Evolutionary conservation across 1,284 basidiomycete genomes (phyloP), one percentile per base, ranked within the genome.

Genomic region (Pyrrhoderma lamaoense): DNA sequence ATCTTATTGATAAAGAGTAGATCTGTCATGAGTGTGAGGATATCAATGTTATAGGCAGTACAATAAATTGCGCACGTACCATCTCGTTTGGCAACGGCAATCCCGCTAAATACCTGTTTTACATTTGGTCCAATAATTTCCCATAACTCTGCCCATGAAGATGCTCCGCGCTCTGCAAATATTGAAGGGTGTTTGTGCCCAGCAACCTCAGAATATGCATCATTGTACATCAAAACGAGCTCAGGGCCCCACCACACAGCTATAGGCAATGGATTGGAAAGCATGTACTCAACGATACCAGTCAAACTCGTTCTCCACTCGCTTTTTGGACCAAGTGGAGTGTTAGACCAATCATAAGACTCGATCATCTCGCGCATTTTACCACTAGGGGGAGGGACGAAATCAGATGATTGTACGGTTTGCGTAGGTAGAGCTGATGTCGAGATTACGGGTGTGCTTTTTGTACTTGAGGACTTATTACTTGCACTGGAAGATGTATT

Each of bases 1-100:
- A 58, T 42, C 14, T 55, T 55, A n/a, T 58, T 51, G 50, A 58
- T 51, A 27, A 58, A 58, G 50, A 56, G 47, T 31, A 58, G 47
- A 52, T 58, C 57, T 58, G 36, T 37, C 9, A 18, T 42, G n/a
- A 19, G 27, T n/a, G 42, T 31, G 13, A 16, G 11, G 34, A 25
- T 27, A 14, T 25, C 39, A n/a, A n/a, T n/a, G 8, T 39, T 42
- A 38, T 34, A 18, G 4, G 14, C 13, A 3, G 25, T 3, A 27
- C 2, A 34, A 13, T 44, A 18, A 31, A 31, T 31, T 5, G 13
- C 3, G 23, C 14, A 23, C 55, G 36, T 27, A 58, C 57, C 57
- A 42, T 58, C 57, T 34, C 38, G 21, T 25, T 48, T 47, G 1
- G 53, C 55, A 13, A 55, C 50, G 14, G 55, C 51, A 25, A 52